Evolutionary conservation across 1,284 basidiomycete species (phyloP).

Genomic region (Quambalaria eucalypti): DNA sequence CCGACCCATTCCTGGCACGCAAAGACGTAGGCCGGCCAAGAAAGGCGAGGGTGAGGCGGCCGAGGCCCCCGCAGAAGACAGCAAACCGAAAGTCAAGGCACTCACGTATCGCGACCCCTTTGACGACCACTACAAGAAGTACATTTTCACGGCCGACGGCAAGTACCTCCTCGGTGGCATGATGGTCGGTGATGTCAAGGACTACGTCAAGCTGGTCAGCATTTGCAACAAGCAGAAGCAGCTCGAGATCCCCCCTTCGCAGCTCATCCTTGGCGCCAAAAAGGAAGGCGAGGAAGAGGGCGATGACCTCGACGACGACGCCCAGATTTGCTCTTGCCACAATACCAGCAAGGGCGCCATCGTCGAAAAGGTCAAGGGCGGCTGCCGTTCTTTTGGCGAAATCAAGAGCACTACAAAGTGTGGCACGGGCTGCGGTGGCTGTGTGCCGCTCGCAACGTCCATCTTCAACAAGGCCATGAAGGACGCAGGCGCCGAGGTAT

Average conservation of each 20-base stretch:
- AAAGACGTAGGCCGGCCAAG: slow-evolving; percentile 11
- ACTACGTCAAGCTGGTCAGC: slow-evolving; percentile 63
- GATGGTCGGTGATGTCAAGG: slow-evolving; percentile 68
- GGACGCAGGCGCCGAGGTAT: slow-evolving; percentile 59
- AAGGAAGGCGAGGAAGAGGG: slow-evolving; percentile 56
- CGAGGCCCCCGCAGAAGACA: neutral
- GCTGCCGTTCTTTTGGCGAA: slow-evolving; percentile 54
- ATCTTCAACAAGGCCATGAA: slow-evolving; percentile 63
- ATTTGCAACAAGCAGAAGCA: slow-evolving; percentile 67
- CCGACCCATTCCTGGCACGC: slow-evolving; percentile 24
- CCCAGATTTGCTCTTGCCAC: slow-evolving; percentile 64
- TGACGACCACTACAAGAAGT: slow-evolving; percentile 56
- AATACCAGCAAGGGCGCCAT: slow-evolving; percentile 63
- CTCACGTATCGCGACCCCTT: slow-evolving; percentile 68
- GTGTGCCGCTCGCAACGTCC: slow-evolving; percentile 55
- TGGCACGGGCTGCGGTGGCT: slow-evolving; percentile 65
- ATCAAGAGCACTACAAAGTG: slow-evolving; percentile 64
- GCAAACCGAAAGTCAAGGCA: slow-evolving; percentile 51
- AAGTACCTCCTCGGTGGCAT: slow-evolving; percentile 67
- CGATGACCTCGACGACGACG: slow-evolving; percentile 62
- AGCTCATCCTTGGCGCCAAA: slow-evolving; percentile 60
- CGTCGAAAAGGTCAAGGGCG: slow-evolving; percentile 54
- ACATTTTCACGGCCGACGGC: slow-evolving; percentile 67
- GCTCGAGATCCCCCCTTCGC: slow-evolving; percentile 59
- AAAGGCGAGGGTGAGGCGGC: neutral